Base-by-base conservation (phyloP, 257 asterid genomes). In the Ocimum tenuiflorum region DNA sequence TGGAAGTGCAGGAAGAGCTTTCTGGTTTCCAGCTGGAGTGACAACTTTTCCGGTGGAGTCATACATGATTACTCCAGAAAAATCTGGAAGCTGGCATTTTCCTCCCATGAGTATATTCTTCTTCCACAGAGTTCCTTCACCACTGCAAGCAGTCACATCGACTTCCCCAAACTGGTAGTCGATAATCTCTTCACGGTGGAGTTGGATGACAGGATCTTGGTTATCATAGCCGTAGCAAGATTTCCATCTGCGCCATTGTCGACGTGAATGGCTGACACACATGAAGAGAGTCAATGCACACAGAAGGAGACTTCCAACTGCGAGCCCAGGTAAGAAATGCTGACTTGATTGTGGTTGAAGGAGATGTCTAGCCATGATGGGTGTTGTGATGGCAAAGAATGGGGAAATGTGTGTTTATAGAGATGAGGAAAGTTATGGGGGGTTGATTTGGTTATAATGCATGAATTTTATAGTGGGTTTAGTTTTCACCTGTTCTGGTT, bases 41-140 rank as follows among this genome's bases (percentile, higher is more conserved):
- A 78, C 73, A 4, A 71, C 42, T 31, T 78, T 85, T 36, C 94
- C 96, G 0, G 79, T 59, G 18, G 91, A 76, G 60, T 87, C 96
- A 65, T 90, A 87, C 20, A 87, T 77, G 3, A 89, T 90, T 35
- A 87, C 95, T 18, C 97, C 94, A 0, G 91, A 87, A 78, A 87
- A 87, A 57, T 90, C 88, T 0, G 97, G 94, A 65, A 87, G 90
- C 80, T 87, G 87, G 43, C 94, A 87, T 60, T 87, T 87, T 3
- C 94, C 94, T 64, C 97, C 96, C 95, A 87, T 87, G 38, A 87
- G 80, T 52, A 87, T 84, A 63, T 82, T 85, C 81, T 85, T 87
- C 80, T 80, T 80, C 95, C 97, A 89, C 2, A 89, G 71, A 1
- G 91, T 60, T 66, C 75, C 69, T 0, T 87, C 95, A 0, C 81